Conservation (phyloP, 495 filamentous ascomycete species). For the Cladorrhinum samala region DNA sequence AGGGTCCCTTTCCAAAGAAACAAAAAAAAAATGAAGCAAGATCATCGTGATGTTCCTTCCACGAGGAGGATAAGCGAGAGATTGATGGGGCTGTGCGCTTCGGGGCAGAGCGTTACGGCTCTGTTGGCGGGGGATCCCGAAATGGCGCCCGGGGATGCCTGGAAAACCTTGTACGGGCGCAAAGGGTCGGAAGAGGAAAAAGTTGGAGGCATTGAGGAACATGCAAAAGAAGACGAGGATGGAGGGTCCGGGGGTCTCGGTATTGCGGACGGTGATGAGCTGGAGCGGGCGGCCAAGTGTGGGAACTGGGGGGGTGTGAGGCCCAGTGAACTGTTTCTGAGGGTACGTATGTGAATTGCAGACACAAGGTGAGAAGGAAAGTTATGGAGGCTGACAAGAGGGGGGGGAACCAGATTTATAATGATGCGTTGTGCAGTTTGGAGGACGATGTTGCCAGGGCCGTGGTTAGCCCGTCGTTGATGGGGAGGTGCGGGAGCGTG, state of each 20-base stretch:
- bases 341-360: slow-evolving; percentile 30
- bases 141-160: not conserved
- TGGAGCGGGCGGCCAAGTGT: slow-evolving; percentile 50
- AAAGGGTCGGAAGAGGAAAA: slow-evolving; percentile 14
- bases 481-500: slow-evolving; percentile 60
- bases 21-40: not conserved
- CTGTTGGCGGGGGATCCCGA: not conserved
- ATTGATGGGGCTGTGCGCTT: not conserved
- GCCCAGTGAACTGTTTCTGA: slow-evolving; percentile 63
- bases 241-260: too few species aligned
- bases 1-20: too few species aligned
- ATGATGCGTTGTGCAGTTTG: slow-evolving; percentile 57
- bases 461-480: slow-evolving; percentile 62
- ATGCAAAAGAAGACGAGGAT: too few species aligned
- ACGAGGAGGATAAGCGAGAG: not conserved
- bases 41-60: not conserved
- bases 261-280: too few species aligned
- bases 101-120: not conserved
- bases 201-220: too few species aligned
- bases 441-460: slow-evolving; percentile 49
- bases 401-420: slow-evolving; percentile 59
- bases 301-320: slow-evolving; percentile 60
- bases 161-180: too few species aligned
- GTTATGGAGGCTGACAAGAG: slow-evolving; percentile 7
- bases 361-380: too few species aligned